phyloP scores from a whole-genome alignment of 768 basidiomycete species.

The Infundibulicybe gibba region DNA sequence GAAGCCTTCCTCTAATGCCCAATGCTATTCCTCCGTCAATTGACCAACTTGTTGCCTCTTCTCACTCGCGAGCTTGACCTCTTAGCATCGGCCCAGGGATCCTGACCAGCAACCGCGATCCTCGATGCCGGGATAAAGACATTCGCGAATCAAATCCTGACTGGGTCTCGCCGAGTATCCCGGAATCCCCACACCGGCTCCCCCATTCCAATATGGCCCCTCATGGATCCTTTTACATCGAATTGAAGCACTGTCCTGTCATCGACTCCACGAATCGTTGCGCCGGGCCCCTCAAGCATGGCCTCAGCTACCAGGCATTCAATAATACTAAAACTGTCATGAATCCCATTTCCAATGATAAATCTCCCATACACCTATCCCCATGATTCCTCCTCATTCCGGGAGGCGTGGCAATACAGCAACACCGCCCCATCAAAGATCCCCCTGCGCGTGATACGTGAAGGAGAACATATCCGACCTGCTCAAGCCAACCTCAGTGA shows the following conservation, averaged over 20 bases:
- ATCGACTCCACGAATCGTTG: slow-evolving; percentile 23
- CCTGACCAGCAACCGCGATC: background rate
- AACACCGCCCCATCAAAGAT: slow-evolving; percentile 14
- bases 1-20: background rate
- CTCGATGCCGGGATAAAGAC: slow-evolving; percentile 12
- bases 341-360: background rate
- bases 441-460: slow-evolving; percentile 19
- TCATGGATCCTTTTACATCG: slow-evolving; percentile 18
- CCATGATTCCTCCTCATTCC: slow-evolving; percentile 15
- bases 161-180: slow-evolving; percentile 12
- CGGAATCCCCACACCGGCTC: slow-evolving; percentile 18
- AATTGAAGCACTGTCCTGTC: slow-evolving; percentile 13
- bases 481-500: slow-evolving; percentile 19
- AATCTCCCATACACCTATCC: background rate
- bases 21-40: background rate
- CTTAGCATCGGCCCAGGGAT: no score
- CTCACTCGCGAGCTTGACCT: background rate
- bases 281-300: slow-evolving; percentile 20
- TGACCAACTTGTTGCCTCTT: background rate
- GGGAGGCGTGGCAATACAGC: slow-evolving; percentile 19
- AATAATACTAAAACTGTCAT: slow-evolving; percentile 5
- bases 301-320: slow-evolving; percentile 4
- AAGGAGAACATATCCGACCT: slow-evolving; percentile 21
- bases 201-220: slow-evolving; percentile 18
- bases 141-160: slow-evolving; percentile 18